A percentile compares a stretch with the other conserved stretches of the same genome.
These are phyloP conservation scores for Globisporangium iwayamae DNA, from an alignment of 352 stramenopile genomes.

Conservation along the genomic window DNA sequence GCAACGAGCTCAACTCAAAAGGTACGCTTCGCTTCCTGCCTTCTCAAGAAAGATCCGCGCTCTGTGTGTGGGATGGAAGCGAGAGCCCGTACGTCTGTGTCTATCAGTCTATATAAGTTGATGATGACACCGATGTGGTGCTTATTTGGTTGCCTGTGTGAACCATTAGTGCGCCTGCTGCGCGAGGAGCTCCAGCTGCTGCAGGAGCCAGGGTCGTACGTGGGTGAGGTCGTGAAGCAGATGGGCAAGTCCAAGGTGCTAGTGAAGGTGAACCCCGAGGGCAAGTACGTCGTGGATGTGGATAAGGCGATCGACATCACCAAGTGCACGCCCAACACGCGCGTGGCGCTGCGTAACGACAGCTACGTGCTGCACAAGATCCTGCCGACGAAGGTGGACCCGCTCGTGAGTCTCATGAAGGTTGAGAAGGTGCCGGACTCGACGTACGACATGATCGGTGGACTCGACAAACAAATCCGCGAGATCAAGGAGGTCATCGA, in stretches of 20 bases:
- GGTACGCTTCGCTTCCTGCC: slow-evolving; percentile 38
- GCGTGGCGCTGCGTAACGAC: slow-evolving; percentile 98
- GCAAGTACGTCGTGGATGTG: slow-evolving; percentile 99
- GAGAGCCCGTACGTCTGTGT: neutral
- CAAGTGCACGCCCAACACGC: slow-evolving; percentile 98
- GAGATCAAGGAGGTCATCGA: slow-evolving; percentile 99
- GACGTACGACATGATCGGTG: slow-evolving; percentile 99
- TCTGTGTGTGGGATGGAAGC: neutral
- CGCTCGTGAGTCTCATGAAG: slow-evolving; percentile 93
- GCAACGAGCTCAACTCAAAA: slow-evolving; percentile 99
- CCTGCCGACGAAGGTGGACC: slow-evolving; percentile 97
- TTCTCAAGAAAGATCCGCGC: neutral
- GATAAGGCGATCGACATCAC: slow-evolving; percentile 96
- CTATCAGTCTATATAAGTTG: neutral
- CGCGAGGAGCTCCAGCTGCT: slow-evolving; percentile 98
- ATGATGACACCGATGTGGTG: neutral
- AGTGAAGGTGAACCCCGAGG: slow-evolving; percentile 98
- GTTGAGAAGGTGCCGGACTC: slow-evolving; percentile 99
- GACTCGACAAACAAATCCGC: slow-evolving; percentile 99
- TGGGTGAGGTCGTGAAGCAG: slow-evolving; percentile 99
- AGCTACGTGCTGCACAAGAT: slow-evolving; percentile 99
- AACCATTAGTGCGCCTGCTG: slow-evolving; percentile 90
- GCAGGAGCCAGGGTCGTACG: slow-evolving; percentile 97
- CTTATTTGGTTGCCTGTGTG: slow-evolving; percentile 3
- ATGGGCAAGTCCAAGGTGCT: slow-evolving; percentile 99